These are phyloP conservation scores for Sporothrix protearum DNA, from an alignment of 2,329 filamentous ascomycete genomes.

Conservation along the genomic window DNA sequence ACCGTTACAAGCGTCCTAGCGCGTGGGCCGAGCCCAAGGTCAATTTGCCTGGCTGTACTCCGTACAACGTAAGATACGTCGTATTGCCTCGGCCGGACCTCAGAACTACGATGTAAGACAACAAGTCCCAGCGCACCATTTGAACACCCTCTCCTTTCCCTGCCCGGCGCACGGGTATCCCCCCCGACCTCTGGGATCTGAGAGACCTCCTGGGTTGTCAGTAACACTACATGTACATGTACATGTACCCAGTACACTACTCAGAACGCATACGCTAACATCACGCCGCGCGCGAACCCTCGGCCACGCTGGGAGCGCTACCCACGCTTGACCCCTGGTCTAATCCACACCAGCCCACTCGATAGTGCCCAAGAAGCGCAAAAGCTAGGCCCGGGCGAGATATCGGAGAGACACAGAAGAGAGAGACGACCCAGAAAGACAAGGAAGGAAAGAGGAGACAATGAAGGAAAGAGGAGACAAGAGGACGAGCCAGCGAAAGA, in stretches of 20 bases:
- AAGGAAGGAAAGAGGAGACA: no score
- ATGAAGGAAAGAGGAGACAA: not conserved
- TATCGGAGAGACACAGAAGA: not conserved
- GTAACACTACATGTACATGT: not conserved
- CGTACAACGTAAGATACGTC: no score
- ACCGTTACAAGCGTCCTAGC: slow-evolving; percentile 22
- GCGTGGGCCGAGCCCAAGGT: slow-evolving; percentile 11
- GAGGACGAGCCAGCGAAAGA: not conserved
- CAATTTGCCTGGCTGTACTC: slow-evolving; percentile 12
- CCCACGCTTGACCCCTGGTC: slow-evolving; percentile 19
- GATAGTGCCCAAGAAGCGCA: slow-evolving; percentile 13
- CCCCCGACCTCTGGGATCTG: not conserved
- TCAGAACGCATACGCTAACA: slow-evolving; percentile 8
- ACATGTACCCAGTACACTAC: not conserved
- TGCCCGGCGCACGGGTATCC: not conserved
- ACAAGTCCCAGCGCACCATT: not conserved
- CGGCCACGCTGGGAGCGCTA: slow-evolving; percentile 12
- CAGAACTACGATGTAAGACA: not conserved
- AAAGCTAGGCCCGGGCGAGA: not conserved
- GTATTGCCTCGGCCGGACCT: slow-evolving; percentile 6
- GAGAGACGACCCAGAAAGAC: not conserved
- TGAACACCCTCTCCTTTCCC: not conserved
- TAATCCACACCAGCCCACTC: slow-evolving; percentile 10
- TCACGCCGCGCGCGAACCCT: not conserved
- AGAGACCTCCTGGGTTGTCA: not conserved